Percentiles rank a stretch among this genome's conserved stretches.
These are phyloP conservation scores for Magnolia officinalis DNA, from an alignment of 164 flowering plant species.

Conservation along the genomic window DNA sequence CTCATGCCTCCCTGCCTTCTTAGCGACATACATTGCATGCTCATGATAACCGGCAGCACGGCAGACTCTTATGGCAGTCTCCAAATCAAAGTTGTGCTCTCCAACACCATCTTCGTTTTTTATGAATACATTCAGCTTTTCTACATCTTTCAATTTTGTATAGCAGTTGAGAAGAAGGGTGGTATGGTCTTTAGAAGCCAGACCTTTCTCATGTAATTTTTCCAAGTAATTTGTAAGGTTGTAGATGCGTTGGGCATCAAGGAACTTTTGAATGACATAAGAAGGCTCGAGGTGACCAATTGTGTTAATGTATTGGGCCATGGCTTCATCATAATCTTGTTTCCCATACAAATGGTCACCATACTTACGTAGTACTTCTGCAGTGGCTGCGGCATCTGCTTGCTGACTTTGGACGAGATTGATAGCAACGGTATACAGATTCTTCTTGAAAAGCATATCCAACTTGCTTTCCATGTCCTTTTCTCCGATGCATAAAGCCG, in stretches of 20 bases:
- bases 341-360: constrained; percentile 95
- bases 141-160: constrained; percentile 93
- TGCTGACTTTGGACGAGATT: constrained; percentile 96
- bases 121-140: constrained; percentile 75
- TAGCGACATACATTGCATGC: constrained; percentile 99
- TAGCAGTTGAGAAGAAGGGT: constrained; percentile 94
- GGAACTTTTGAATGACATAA: constrained; percentile 93
- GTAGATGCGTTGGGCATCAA: constrained; percentile 95
- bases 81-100: constrained; percentile 94
- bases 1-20: constrained; percentile 92
- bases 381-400: constrained; percentile 99
- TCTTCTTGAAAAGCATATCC: constrained; percentile 97
- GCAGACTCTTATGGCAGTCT: constrained; percentile 96
- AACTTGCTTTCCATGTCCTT: constrained; percentile 99
- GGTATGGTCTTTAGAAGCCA: constrained; percentile 97
- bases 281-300: constrained; percentile 98
- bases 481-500: constrained; percentile 76
- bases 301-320: constrained; percentile 89
- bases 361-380: constrained; percentile 90
- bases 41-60: constrained; percentile 98
- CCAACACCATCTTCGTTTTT: constrained; percentile 81
- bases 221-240: constrained; percentile 99
- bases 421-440: constrained; percentile 90
- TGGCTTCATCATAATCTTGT: constrained; percentile 94
- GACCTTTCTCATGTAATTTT: constrained; percentile 88